Evolutionary conservation across 1,139 yeast genomes (phyloP), one percentile per base, ranked within the genome.

Genomic region (Candida anutae): DNA sequence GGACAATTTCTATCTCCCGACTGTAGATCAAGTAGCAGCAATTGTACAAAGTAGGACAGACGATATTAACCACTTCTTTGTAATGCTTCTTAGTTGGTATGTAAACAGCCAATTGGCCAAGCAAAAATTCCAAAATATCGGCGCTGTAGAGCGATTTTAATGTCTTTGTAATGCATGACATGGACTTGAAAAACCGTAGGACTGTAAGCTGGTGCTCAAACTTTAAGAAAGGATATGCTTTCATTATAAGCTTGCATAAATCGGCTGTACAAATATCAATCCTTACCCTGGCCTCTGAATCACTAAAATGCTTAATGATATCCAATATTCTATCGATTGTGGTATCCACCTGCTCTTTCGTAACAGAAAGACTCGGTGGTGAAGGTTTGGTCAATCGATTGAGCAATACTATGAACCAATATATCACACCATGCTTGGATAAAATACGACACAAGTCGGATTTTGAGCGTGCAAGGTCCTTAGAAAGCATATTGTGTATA

Each of bases 381-480:
- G 36, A 32, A 18, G 31, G 29, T 28, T 46, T 52, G 3, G 50
- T 36, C 23, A 56, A 40, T 13, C 65, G 45, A 30, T 58, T 55
- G 22, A 72, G 53, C 9, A 68, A 45, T 5, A 63, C 67, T 17
- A 66, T 63, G 31, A 67, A 58, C 68, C 76, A 69, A 33, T 67
- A 69, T 5, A 70, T 50, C 1, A 69, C 62, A 1, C 71, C 70
- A 37, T 67, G 63, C 34, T 65, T 61, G 8, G 72, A 61, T 26
- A 73, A 49, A 6, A 70, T 64, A n/a, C 77, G 58, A 38, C 78
- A 74, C 32, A 74, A 50, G 38, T 71, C 77, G 6, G 75, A 69
- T 33, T 66, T 63, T 14, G 71, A 64, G 17, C 66, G 46, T 3
- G 70, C 59, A 26, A 69, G 49, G 32, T 68, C 70, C 29, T 50